These are phyloP conservation scores for Raffaelea arxii DNA, from an alignment of 2,329 filamentous ascomycete genomes.

Conservation along the genomic window DNA sequence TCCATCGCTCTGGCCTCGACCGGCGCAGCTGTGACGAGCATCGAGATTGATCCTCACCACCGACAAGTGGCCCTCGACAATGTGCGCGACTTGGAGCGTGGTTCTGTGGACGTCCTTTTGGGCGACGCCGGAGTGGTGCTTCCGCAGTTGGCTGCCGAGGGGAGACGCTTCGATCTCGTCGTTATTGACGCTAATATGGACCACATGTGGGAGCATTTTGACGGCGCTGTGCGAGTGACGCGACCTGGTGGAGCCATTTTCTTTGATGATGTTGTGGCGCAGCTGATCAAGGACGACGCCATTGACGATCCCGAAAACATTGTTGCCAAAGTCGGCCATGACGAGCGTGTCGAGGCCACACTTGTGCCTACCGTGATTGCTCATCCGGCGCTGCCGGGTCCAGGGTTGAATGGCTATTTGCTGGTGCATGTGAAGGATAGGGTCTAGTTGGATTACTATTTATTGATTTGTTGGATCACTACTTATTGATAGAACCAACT, in stretches of 20 bases:
- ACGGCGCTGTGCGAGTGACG: constrained; percentile 30
- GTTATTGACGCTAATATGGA: constrained; percentile 45
- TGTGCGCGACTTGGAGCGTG: constrained; percentile 25
- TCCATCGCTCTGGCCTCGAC: constrained; percentile 40
- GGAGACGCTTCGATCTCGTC: constrained; percentile 35
- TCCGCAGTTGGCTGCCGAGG: constrained; percentile 27
- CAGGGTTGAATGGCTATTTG: constrained; percentile 15
- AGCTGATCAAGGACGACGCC: constrained; percentile 15
- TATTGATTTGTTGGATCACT: too few relatives aligned
- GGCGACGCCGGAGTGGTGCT: constrained; percentile 32
- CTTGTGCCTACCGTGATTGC: constrained; percentile 11
- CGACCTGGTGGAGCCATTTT: constrained; percentile 16
- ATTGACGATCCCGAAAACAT: constrained; percentile 11
- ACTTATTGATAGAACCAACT: too few relatives aligned
- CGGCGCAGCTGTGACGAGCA: constrained; percentile 33
- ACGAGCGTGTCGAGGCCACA: constrained; percentile 14
- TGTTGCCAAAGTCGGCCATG: constrained; percentile 12
- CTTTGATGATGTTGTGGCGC: constrained; percentile 34
- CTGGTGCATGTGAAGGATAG: constrained; percentile 12
- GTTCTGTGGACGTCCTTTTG: constrained; percentile 29
- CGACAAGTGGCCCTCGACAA: constrained; percentile 37
- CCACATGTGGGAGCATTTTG: constrained; percentile 39
- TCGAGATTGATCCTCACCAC: constrained; percentile 38
- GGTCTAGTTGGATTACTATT: too few relatives aligned
- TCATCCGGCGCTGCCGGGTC: constrained; percentile 5